These are phyloP conservation scores for Kwoniella sp. DNA, from an alignment of 768 basidiomycete species.

Conservation along the genomic window DNA sequence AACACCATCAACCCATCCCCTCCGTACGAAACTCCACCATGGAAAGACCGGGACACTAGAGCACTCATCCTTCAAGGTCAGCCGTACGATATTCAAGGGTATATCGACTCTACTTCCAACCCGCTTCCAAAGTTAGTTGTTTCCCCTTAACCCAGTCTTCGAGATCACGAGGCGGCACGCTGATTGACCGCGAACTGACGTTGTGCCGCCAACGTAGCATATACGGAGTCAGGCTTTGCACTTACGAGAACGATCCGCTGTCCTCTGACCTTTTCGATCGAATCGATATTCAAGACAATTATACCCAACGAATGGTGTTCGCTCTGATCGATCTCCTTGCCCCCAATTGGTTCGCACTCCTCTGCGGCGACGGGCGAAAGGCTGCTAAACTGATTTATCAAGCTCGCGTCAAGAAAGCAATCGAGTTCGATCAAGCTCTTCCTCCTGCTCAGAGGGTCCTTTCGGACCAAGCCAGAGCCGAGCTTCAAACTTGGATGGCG, in stretches of 20 bases:
- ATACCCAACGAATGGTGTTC: neutral
- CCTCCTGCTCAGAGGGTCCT: neutral
- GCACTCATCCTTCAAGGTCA: neutral
- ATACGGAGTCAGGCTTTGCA: neutral
- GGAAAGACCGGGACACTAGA: neutral
- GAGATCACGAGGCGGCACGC: too few relatives aligned
- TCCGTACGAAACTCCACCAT: neutral
- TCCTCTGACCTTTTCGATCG: neutral
- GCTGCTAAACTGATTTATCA: neutral
- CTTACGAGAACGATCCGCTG: neutral
- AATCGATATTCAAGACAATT: neutral
- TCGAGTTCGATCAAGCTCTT: neutral
- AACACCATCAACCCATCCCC: neutral
- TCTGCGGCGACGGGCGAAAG: neutral
- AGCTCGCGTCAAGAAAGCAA: neutral
- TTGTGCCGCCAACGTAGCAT: too few relatives aligned
- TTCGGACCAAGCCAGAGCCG: neutral
- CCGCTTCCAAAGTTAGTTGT: neutral
- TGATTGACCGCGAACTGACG: too few relatives aligned
- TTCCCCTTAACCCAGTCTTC: neutral
- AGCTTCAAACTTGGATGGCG: neutral
- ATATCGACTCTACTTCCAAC: neutral
- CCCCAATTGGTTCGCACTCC: neutral
- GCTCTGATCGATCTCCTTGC: neutral
- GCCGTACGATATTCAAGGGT: neutral